A percentile compares a stretch with the other conserved stretches of the same genome.
These are phyloP conservation scores for Populus euphratica DNA, from an alignment of 345 rosid species.

Conservation along the genomic window DNA sequence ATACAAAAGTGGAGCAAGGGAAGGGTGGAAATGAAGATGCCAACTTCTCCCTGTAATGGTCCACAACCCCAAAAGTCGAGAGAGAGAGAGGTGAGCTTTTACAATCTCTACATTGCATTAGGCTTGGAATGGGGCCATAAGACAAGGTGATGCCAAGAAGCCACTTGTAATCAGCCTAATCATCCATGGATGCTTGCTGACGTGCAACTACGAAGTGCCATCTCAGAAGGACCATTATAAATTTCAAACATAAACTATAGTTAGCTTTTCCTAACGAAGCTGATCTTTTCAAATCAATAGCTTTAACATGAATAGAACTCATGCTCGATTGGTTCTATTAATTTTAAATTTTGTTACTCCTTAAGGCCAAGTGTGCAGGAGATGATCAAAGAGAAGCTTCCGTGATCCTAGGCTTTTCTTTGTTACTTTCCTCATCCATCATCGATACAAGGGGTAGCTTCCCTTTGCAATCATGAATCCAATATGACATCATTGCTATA, in stretches of 20 bases:
- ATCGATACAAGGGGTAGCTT: constrained; percentile 25
- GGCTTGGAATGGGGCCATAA: neutral
- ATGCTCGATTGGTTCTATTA: neutral
- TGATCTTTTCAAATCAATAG: neutral
- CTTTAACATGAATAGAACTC: neutral
- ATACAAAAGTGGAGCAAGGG: constrained; percentile 7
- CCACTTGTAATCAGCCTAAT: neutral
- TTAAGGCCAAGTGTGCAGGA: neutral
- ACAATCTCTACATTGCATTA: neutral
- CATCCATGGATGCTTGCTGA: neutral
- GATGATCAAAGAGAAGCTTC: constrained; percentile 8
- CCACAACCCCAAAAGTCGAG: constrained; percentile 16
- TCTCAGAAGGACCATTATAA: neutral
- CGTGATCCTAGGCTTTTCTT: constrained; percentile 6
- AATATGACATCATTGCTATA: constrained; percentile 43
- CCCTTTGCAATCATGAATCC: constrained; percentile 37
- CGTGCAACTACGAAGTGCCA: neutral
- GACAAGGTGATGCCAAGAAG: constrained; percentile 1
- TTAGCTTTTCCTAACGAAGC: neutral
- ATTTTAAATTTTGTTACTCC: neutral
- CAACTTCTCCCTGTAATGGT: constrained; percentile 20
- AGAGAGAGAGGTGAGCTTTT: neutral
- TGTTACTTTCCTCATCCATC: constrained; percentile 3
- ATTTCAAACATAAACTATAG: neutral
- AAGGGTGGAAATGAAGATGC: neutral